A percentile compares a stretch with the other conserved stretches of the same genome.
Conservation (phyloP, 2,329 filamentous ascomycete species). For the Arthrinium phaeospermum region DNA sequence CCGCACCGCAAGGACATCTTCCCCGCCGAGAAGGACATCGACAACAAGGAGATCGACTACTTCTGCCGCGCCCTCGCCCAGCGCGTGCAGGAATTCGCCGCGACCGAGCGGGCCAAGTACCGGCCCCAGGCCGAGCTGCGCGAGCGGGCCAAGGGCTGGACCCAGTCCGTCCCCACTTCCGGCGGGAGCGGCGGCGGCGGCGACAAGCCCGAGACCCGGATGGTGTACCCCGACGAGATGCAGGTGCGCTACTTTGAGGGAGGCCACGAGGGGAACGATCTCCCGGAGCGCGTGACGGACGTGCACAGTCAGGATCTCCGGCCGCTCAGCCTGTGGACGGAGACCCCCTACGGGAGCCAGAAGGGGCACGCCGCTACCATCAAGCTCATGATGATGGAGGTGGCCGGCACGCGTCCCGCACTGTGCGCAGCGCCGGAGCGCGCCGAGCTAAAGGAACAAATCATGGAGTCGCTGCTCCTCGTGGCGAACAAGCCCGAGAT, state of each 20-base stretch:
- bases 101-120: constrained; percentile 1
- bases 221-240: neutral
- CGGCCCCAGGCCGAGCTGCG: neutral
- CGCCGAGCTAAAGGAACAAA: neutral
- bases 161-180: neutral
- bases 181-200: neutral
- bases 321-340: neutral
- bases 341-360: neutral
- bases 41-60: constrained; percentile 17
- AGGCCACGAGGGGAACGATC: neutral
- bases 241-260: neutral
- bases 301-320: neutral
- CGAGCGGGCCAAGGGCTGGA: neutral
- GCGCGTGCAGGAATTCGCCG: constrained; percentile 9
- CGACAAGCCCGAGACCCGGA: neutral
- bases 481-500: neutral
- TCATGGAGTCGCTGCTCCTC: constrained; percentile 13
- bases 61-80: neutral
- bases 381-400: constrained; percentile 16
- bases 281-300: neutral
- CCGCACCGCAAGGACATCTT: constrained; percentile 18
- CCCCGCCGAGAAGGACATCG: neutral
- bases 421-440: neutral
- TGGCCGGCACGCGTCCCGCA: neutral
- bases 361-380: neutral